These are phyloP conservation scores for Aspergillus glaucus DNA, from an alignment of 2,329 filamentous ascomycete genomes.

Conservation along the genomic window DNA sequence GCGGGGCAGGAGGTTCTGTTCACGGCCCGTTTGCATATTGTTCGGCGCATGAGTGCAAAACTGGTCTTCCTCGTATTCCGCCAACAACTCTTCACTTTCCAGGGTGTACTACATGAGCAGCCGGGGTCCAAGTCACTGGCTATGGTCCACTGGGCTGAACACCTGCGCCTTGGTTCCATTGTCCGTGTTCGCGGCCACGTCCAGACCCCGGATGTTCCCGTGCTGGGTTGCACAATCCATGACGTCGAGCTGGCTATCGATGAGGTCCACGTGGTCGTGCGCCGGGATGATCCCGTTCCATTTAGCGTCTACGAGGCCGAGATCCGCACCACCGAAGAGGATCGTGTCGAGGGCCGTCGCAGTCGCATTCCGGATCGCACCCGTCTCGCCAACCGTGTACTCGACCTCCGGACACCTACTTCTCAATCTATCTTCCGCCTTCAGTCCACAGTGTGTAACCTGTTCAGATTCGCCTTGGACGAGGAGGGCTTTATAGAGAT, in stretches of 20 bases:
- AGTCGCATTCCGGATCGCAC: slow-evolving; percentile 65
- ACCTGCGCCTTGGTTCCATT: slow-evolving; percentile 70
- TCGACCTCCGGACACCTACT: slow-evolving; percentile 78
- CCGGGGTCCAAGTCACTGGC: slow-evolving; percentile 59
- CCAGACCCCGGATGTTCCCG: slow-evolving; percentile 64
- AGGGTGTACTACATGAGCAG: slow-evolving; percentile 66
- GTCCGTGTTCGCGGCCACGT: slow-evolving; percentile 69
- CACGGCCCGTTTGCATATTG: slow-evolving; percentile 67
- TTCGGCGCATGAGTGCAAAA: slow-evolving; percentile 73
- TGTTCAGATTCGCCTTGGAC: slow-evolving; percentile 73
- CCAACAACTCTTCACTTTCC: slow-evolving; percentile 75
- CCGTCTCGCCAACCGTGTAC: slow-evolving; percentile 69
- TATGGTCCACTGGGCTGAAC: slow-evolving; percentile 84
- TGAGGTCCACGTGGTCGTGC: slow-evolving; percentile 56
- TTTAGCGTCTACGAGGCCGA: slow-evolving; percentile 68
- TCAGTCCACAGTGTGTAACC: slow-evolving; percentile 70
- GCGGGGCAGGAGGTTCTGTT: slow-evolving; percentile 59
- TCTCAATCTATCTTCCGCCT: slow-evolving; percentile 85
- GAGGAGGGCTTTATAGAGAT: slow-evolving; percentile 80
- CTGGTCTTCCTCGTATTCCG: slow-evolving; percentile 82
- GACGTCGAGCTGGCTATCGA: slow-evolving; percentile 69
- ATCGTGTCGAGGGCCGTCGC: slow-evolving; percentile 50
- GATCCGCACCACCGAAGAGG: slow-evolving; percentile 51
- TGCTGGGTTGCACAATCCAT: slow-evolving; percentile 70
- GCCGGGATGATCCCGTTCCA: slow-evolving; percentile 56